These are phyloP conservation scores for Ophiocordyceps camponoti-saundersi DNA, from an alignment of 2,329 filamentous ascomycete species.

Conservation along the genomic window DNA sequence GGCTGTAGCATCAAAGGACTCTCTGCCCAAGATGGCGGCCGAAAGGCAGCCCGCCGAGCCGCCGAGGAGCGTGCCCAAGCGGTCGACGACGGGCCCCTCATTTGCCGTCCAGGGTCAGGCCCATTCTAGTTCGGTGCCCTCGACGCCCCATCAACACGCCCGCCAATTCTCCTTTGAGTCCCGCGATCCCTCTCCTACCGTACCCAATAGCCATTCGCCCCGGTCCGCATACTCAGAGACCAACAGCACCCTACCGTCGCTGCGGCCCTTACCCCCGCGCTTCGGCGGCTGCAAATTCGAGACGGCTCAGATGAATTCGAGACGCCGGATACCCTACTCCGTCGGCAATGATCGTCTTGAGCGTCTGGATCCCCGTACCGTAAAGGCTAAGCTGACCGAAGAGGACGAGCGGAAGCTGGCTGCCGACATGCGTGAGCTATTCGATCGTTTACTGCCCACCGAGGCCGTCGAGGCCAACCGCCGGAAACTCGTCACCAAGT, in stretches of 20 bases:
- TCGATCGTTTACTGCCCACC: conserved; percentile 70
- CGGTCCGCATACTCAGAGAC: conserved; percentile 83
- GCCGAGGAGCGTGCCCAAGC: conserved; percentile 13
- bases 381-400: conserved; percentile 52
- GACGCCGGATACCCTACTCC: conserved; percentile 81
- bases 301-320: conserved; percentile 64
- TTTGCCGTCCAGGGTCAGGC: conserved; percentile 12
- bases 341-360: conserved; percentile 67
- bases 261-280: conserved; percentile 44
- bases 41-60: conserved; percentile 23
- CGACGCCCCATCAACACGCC: conserved; percentile 79
- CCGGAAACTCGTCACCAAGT: conserved; percentile 62
- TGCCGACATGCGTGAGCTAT: conserved; percentile 71
- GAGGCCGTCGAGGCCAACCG: conserved; percentile 61
- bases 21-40: conserved; percentile 29
- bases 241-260: conserved; percentile 53
- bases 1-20: conserved; percentile 43
- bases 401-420: conserved; percentile 62
- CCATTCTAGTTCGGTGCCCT: conserved; percentile 79
- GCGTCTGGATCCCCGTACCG: conserved; percentile 51
- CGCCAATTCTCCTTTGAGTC: conserved; percentile 70
- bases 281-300: conserved; percentile 68
- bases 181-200: conserved; percentile 61
- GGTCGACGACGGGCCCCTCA: conserved; percentile 10
- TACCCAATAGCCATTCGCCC: conserved; percentile 65